A percentile compares a stretch with the other conserved stretches of the same genome.
phyloP scores from a whole-genome alignment of 495 filamentous ascomycete species.

The Penicillium riverlandense region DNA sequence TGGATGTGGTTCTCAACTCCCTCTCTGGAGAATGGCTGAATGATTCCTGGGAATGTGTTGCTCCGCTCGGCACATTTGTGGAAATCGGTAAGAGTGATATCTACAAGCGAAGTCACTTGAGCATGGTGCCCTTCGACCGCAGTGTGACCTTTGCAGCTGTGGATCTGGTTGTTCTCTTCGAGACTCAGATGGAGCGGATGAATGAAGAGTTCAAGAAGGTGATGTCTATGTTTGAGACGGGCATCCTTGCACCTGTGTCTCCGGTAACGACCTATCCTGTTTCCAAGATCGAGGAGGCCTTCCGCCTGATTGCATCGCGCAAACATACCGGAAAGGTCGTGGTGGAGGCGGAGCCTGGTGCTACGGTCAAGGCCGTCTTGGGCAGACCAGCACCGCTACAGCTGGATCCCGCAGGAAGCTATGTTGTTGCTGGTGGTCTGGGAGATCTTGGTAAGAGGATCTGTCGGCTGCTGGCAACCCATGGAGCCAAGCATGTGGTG shows the following conservation, averaged over 20 bases:
- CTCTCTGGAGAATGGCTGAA: slow-evolving; percentile 15
- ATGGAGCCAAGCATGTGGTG: too few relatives aligned
- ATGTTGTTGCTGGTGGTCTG: too few relatives aligned
- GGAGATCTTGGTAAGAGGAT: too few relatives aligned
- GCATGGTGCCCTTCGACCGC: slow-evolving; percentile 23
- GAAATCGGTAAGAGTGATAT: slow-evolving; percentile 20
- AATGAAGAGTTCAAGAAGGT: background rate
- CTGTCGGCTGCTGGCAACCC: too few relatives aligned
- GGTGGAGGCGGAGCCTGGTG: slow-evolving; percentile 4
- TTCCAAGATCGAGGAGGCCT: slow-evolving; percentile 11
- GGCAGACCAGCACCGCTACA: too few relatives aligned
- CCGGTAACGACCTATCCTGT: slow-evolving; percentile 5
- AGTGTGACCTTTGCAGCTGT: slow-evolving; percentile 4
- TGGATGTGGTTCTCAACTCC: slow-evolving; percentile 20
- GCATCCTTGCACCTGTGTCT: too few relatives aligned
- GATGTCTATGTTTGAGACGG: too few relatives aligned
- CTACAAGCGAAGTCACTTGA: slow-evolving; percentile 2
- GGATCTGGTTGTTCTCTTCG: background rate
- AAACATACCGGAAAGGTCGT: slow-evolving; percentile 38
- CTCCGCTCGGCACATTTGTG: slow-evolving; percentile 11
- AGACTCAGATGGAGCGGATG: background rate
- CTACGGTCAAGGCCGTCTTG: background rate
- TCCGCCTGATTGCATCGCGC: slow-evolving; percentile 21
- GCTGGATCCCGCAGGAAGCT: too few relatives aligned
- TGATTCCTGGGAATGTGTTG: slow-evolving; percentile 15